Base-by-base conservation (phyloP, 345 rosid genomes). In the Arabis hirsuta region DNA sequence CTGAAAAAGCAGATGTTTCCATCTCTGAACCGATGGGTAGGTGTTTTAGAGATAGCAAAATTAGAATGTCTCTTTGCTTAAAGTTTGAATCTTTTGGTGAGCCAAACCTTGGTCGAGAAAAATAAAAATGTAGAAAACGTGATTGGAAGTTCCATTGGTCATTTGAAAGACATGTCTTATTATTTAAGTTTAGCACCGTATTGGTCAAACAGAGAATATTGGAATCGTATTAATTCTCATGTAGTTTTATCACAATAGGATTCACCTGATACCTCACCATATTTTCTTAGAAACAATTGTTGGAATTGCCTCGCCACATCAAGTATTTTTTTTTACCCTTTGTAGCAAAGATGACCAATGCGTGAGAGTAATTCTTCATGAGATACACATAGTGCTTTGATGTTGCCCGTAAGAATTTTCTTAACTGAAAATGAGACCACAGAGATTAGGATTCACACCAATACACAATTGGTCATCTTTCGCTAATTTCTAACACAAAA, bases 11-110 rank as follows among this genome's bases (percentile, higher is more conserved):
- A 7, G 24, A 22, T 85, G 75, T 95, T 73, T 82, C 91, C 71
- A 91, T 95, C 54, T 95, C 99, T 57, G 99, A 95, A 77, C 98
- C 98, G 4, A 95, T 95, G 97, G 99, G 99, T 95, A 83, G 34
- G 78, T 65, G 24, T 44, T 70, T 55, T 12, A 41, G 46, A n/a
- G 54, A 14, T 57, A 24, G 16, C 24, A 22, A 10, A 16, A 10
- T 69, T 69, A 36, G 16, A 12, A 12, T 27, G 12, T 3, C 42
- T 32, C 51, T 44, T 67, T 43, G 50, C 14, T 7, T 47, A 38
- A 55, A 42, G 32, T 6, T 42, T 19, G 20, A 19, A 29, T 57
- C 60, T 22, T 50, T 14, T 31, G 9, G 20, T 39, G 14, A 55
- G 22, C 57, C n/a, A 46, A 65, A 19, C 72, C 44, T 73, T 53